phyloP scores from a whole-genome alignment of 2,329 filamentous ascomycete genomes.

The Neonectria sp. region DNA sequence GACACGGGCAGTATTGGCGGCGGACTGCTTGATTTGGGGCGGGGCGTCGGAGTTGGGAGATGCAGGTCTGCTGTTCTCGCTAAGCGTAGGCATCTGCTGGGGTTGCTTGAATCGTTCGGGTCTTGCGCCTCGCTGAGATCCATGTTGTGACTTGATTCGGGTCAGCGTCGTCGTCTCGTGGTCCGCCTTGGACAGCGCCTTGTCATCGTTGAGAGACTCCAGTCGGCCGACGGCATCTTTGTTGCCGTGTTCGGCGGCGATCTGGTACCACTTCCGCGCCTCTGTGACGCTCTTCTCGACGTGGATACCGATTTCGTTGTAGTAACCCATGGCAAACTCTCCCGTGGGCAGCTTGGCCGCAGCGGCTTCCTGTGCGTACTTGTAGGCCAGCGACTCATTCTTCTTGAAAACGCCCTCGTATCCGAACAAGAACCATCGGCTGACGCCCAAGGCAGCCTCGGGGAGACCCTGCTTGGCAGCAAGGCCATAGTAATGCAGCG shows the following conservation, averaged over 20 bases:
- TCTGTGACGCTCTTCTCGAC: slow-evolving; percentile 87
- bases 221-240: slow-evolving; percentile 87
- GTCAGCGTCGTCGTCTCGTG: slow-evolving; percentile 93
- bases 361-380: slow-evolving; percentile 91
- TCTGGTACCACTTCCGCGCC: slow-evolving; percentile 90
- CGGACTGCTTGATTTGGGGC: slow-evolving; percentile 32
- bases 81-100: slow-evolving; percentile 65
- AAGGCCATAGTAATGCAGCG: slow-evolving; percentile 94
- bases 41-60: slow-evolving; percentile 46
- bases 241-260: slow-evolving; percentile 92
- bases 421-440: slow-evolving; percentile 98
- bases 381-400: slow-evolving; percentile 94
- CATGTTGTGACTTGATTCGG: slow-evolving; percentile 87
- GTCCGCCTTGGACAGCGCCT: slow-evolving; percentile 89
- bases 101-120: slow-evolving; percentile 72
- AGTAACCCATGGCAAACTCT: slow-evolving; percentile 97
- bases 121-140: slow-evolving; percentile 75
- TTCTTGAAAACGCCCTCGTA: slow-evolving; percentile 94
- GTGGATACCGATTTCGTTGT: slow-evolving; percentile 96
- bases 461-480: slow-evolving; percentile 93
- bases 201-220: slow-evolving; percentile 86
- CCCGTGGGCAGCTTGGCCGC: slow-evolving; percentile 86
- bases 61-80: slow-evolving; percentile 57
- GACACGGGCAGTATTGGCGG: slow-evolving; percentile 35
- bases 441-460: slow-evolving; percentile 95